Percentiles rank a stretch among this genome's conserved stretches.
phyloP scores from a whole-genome alignment of 169 alveolate genomes.

The Eimeria sp. region DNA sequence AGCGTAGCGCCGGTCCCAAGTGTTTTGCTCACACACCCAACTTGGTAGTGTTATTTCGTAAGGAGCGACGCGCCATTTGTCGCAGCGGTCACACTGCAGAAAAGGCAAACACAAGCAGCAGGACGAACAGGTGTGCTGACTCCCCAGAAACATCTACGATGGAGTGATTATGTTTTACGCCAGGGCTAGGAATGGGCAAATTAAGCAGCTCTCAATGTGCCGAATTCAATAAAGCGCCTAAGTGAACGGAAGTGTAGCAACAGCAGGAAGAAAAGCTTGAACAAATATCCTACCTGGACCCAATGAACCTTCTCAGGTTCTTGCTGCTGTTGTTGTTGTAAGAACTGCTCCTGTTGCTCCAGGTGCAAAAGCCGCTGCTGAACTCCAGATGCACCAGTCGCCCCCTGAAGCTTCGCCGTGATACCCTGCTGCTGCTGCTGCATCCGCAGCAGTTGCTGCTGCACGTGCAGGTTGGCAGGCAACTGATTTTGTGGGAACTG shows the following conservation, averaged over 20 bases:
- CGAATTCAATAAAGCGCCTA: background rate
- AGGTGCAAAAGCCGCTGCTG: conserved; percentile 73
- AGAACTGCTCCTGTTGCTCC: conserved; percentile 72
- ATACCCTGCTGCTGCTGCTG: conserved; percentile 78
- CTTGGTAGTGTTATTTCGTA: conserved; percentile 71
- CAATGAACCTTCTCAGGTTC: conserved; percentile 45
- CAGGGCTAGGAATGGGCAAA: background rate
- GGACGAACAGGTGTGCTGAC: background rate
- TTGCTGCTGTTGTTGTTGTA: conserved; percentile 56
- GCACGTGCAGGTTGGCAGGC: conserved; percentile 71
- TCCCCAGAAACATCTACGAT: background rate
- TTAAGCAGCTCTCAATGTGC: background rate
- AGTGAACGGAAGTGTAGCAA: background rate
- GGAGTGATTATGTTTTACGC: background rate
- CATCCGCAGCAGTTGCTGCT: conserved; percentile 75
- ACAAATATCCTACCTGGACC: conserved; percentile 56
- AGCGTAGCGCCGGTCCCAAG: conserved; percentile 81
- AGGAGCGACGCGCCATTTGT: conserved; percentile 82
- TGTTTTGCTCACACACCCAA: conserved; percentile 81
- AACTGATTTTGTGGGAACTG: conserved; percentile 71
- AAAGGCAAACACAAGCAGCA: background rate
- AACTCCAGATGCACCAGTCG: conserved; percentile 62
- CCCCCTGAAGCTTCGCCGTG: conserved; percentile 63
- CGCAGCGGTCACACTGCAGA: conserved; percentile 83
- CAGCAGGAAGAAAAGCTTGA: background rate